A percentile compares a stretch with the other conserved stretches of the same genome.
phyloP scores from a whole-genome alignment of 768 basidiomycete genomes.

The Serendipita vermifera region DNA sequence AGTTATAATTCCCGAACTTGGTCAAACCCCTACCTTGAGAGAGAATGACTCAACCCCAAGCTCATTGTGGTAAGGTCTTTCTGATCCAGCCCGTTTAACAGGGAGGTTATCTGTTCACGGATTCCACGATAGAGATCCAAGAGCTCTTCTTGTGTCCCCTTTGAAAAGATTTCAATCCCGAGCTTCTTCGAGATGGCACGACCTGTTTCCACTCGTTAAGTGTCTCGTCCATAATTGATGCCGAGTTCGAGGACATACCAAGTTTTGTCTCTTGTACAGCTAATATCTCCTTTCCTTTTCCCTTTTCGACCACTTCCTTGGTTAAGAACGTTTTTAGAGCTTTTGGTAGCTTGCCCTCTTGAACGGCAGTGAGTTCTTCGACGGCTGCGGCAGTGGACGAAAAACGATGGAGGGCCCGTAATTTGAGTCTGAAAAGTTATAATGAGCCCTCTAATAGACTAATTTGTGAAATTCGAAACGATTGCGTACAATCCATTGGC shows the following conservation, averaged over 20 bases:
- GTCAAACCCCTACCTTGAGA: conserved; percentile 56
- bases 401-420: conserved; percentile 93
- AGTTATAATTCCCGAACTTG: not conserved
- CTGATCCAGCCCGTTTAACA: conserved; percentile 84
- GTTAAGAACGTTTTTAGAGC: conserved; percentile 87
- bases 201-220: too few relatives aligned
- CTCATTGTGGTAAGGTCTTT: conserved; percentile 96
- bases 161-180: conserved; percentile 67
- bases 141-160: conserved; percentile 32
- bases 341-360: conserved; percentile 87
- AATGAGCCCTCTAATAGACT: not conserved
- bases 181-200: conserved; percentile 88
- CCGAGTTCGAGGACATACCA: conserved; percentile 37
- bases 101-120: conserved; percentile 67
- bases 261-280: conserved; percentile 84
- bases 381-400: conserved; percentile 93
- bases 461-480: not conserved
- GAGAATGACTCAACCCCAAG: conserved; percentile 89
- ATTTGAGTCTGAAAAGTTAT: conserved; percentile 51
- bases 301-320: conserved; percentile 74
- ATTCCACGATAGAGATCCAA: conserved; percentile 93
- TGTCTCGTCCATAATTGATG: not conserved
- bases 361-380: conserved; percentile 87
- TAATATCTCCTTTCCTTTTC: conserved; percentile 70
- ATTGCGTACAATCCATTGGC: conserved; percentile 77